Conservation (phyloP, 2,329 filamentous ascomycete genomes). For the Colletotrichum acutatum region DNA sequence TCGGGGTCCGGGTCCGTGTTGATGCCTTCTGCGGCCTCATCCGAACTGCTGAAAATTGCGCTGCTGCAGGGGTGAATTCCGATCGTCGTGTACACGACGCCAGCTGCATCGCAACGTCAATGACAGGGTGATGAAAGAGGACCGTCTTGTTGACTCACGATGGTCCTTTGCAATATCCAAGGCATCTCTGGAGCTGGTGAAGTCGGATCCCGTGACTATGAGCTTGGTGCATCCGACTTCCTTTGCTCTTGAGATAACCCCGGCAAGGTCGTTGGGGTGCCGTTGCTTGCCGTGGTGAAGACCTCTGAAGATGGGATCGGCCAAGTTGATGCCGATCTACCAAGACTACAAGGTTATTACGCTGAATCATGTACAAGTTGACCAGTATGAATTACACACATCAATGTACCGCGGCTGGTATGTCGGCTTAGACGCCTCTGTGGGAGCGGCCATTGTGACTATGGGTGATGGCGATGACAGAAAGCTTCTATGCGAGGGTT, state of each 20-base stretch:
- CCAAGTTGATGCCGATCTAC: conserved; percentile 93
- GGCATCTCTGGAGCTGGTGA: conserved; percentile 80
- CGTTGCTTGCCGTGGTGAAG: conserved; percentile 82
- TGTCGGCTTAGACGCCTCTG: conserved; percentile 31
- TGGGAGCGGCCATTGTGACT: conserved; percentile 20
- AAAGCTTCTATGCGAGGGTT: conserved; percentile 7
- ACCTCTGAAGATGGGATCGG: conserved; percentile 90
- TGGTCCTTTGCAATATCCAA: conserved; percentile 79
- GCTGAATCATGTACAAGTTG: not conserved
- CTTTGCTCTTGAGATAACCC: conserved; percentile 81
- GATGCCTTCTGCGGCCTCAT: conserved; percentile 55
- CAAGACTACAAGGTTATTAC: conserved; percentile 32
- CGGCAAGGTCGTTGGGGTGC: conserved; percentile 78
- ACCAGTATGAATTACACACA: conserved; percentile 53
- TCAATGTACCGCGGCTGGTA: conserved; percentile 70
- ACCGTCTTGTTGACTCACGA: conserved; percentile 63
- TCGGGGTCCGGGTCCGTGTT: conserved; percentile 64
- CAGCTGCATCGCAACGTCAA: conserved; percentile 61
- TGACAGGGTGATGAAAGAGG: not conserved
- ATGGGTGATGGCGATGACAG: not conserved
- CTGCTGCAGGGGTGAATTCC: conserved; percentile 95
- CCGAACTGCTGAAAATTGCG: conserved; percentile 75
- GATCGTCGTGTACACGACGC: conserved; percentile 87
- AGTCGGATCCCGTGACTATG: conserved; percentile 92
- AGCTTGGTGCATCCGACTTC: conserved; percentile 87